phyloP scores from a whole-genome alignment of 257 asterid species.

The Verbena officinalis region DNA sequence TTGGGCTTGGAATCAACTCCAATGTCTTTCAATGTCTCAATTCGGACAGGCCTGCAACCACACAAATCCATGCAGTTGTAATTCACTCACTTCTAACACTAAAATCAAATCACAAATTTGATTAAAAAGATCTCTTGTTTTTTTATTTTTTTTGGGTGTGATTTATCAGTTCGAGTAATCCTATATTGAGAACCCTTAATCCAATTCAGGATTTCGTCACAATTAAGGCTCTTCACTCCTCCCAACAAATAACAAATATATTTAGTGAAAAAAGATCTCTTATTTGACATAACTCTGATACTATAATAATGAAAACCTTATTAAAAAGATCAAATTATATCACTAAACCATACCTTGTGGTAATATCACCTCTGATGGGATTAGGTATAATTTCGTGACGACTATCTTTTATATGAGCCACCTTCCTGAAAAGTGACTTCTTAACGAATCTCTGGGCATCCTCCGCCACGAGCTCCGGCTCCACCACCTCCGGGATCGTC shows the following conservation, averaged over 20 bases:
- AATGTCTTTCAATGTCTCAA: conserved; percentile 50
- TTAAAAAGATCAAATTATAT: too few relatives aligned
- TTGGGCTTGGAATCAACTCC: conserved; percentile 52
- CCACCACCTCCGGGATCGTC: conserved; percentile 62
- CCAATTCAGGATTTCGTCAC: too few relatives aligned
- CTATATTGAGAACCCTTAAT: too few relatives aligned
- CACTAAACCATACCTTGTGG: conserved; percentile 33
- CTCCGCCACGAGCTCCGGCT: conserved; percentile 63
- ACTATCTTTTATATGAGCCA: conserved; percentile 53
- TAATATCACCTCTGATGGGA: conserved; percentile 39
- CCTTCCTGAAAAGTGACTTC: conserved; percentile 58
- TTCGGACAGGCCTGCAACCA: conserved; percentile 42
- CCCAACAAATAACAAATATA: too few relatives aligned
- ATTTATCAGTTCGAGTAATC: too few relatives aligned
- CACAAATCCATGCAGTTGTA: not conserved
- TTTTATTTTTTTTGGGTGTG: too few relatives aligned
- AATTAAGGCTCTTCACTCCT: too few relatives aligned
- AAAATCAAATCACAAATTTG: not conserved
- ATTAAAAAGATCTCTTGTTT: not conserved
- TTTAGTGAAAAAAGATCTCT: too few relatives aligned
- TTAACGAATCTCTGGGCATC: conserved; percentile 52
- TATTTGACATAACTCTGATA: too few relatives aligned
- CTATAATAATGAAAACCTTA: too few relatives aligned
- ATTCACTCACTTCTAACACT: not conserved
- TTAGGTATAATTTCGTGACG: conserved; percentile 29